Evolutionary conservation across 2,329 filamentous ascomycete species (phyloP), one percentile per base, ranked within the genome.

Genomic region (Lecanicillium sp.): DNA sequence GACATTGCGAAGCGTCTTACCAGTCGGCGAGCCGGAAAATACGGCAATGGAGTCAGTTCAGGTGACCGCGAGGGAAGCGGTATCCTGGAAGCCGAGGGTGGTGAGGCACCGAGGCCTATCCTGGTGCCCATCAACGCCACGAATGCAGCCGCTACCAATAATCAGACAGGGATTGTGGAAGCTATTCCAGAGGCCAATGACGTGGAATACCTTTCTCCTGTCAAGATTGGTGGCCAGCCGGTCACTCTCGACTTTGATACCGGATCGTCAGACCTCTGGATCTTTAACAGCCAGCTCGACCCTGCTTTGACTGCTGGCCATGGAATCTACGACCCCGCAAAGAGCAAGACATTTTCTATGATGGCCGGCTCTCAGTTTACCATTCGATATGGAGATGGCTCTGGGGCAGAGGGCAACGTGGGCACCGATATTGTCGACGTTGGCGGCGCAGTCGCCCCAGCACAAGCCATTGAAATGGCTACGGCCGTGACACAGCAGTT

Each of bases 241-340:
- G 51, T 87, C 41, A 76, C 79, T 52, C 62, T 87, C 55, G 77
- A 85, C 56, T 84, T 87, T 53, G 83, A 87, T 59, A 82, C 80
- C n/a, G 83, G 83, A 41, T 86, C 81, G 2, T 74, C 82, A 11
- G 83, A 87, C 58, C 69, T 85, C 64, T 87, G 81, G 82, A 74
- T 83, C 17, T 83, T 87, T 64, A 83, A 74, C 62, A 77, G 74
- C 13, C 55, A 69, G 39, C 70, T 86, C 28, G 53, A 70, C 2
- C 39, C 61, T 1, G 42, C 53, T 5, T 46, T 64, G 33, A 67
- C 66, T 28, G 51, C 54, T 19, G 68, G 69, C 29, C 82, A 84
- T 59, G 49, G 49, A 9, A 37, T 62, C 17, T 69, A 55, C 47
- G 55, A 68, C 46, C 54, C 62, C 4, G 40, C 44, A 12, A 48